These are phyloP conservation scores for Fusarium succisae DNA, from an alignment of 2,329 filamentous ascomycete genomes.

Conservation along the genomic window DNA sequence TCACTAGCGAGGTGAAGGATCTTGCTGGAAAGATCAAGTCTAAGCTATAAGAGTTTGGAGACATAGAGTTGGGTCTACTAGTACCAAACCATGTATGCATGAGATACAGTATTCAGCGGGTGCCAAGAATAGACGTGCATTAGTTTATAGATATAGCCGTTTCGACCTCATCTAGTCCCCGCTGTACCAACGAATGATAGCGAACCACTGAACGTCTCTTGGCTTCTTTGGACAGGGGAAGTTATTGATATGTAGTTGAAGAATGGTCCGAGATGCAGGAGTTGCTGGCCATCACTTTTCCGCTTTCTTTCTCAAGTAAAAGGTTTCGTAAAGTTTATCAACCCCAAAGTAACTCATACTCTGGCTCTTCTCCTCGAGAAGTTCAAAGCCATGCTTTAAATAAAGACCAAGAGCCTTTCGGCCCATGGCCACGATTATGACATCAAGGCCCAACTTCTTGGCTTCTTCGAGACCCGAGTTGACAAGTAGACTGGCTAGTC, in stretches of 20 bases:
- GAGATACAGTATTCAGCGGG: background rate
- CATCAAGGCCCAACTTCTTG: slow-evolving; percentile 23
- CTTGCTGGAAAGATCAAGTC: background rate
- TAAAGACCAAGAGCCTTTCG: slow-evolving; percentile 21
- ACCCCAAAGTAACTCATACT: slow-evolving; percentile 4
- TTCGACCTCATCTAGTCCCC: background rate
- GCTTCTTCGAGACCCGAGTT: slow-evolving; percentile 33
- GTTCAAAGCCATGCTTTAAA: slow-evolving; percentile 30
- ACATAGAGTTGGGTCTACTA: no score
- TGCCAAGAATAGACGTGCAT: background rate
- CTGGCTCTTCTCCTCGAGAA: slow-evolving; percentile 11
- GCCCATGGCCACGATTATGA: slow-evolving; percentile 33
- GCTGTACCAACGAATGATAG: background rate
- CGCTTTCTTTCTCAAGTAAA: slow-evolving; percentile 4
- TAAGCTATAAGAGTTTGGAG: background rate
- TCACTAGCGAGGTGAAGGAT: slow-evolving; percentile 22
- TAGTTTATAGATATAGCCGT: background rate
- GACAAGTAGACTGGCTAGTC: slow-evolving; percentile 36
- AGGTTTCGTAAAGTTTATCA: slow-evolving; percentile 23
- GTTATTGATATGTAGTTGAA: background rate
- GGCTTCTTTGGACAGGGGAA: background rate
- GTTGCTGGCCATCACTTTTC: background rate
- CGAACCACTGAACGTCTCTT: background rate
- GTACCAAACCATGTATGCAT: background rate
- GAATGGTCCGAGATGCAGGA: background rate